Conservation (phyloP, 768 basidiomycete genomes). For the Ramaria rubella region DNA sequence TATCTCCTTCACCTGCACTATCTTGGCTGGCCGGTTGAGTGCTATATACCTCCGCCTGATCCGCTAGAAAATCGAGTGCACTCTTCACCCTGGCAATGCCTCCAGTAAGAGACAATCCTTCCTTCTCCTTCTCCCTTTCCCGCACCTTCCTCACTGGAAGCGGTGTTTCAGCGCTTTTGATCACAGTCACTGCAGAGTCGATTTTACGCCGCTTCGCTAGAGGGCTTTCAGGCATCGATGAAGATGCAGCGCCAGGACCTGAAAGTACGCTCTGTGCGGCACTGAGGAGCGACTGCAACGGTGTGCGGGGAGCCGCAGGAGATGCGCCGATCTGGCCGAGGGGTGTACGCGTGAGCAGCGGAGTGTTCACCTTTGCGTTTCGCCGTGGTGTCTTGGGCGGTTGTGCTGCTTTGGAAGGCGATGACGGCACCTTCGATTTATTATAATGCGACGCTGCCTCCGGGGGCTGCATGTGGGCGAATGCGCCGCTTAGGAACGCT, state of each 20-base stretch:
- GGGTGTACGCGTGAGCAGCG: constrained; percentile 22
- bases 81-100: constrained; percentile 30
- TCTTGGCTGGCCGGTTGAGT: constrained; percentile 2
- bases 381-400: constrained; percentile 17
- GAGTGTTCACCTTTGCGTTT: constrained; percentile 5
- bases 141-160: not conserved
- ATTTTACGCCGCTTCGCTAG: constrained; percentile 34
- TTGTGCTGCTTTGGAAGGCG: constrained; percentile 6
- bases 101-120: constrained; percentile 8
- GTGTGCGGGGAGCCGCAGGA: constrained; percentile 30
- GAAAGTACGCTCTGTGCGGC: constrained; percentile 55
- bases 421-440: constrained; percentile 21
- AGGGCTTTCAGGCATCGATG: constrained; percentile 29
- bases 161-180: not conserved
- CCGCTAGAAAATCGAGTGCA: constrained; percentile 67
- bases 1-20: not conserved
- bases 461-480: constrained; percentile 21
- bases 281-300: constrained; percentile 53
- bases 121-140: constrained; percentile 15
- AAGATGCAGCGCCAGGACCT: constrained; percentile 22
- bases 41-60: constrained; percentile 52
- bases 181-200: constrained; percentile 5
- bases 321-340: constrained; percentile 17
- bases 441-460: constrained; percentile 18
- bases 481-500: constrained; percentile 46